Evolutionary conservation across 768 basidiomycete species (phyloP).

Genomic region (Boletus sp.): DNA sequence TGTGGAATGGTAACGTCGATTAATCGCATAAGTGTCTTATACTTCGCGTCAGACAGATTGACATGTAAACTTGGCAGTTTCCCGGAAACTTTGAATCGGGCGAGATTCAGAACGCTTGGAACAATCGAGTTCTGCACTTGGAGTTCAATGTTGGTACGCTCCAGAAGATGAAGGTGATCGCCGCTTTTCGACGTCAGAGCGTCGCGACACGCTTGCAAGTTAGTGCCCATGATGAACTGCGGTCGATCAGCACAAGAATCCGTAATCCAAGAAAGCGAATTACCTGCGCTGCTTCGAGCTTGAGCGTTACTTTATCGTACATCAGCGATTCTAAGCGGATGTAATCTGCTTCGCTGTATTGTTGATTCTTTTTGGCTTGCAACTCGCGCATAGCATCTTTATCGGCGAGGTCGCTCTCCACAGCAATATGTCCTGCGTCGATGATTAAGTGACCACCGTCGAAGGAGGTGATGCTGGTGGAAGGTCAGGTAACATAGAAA

Average conservation of each 20-base stretch:
- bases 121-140: constrained; percentile 92
- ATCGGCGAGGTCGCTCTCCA: constrained; percentile 86
- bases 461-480: constrained; percentile 65
- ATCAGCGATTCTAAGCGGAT: constrained; percentile 83
- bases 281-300: constrained; percentile 89
- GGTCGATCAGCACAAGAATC: constrained; percentile 7
- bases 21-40: constrained; percentile 88
- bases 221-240: constrained; percentile 87
- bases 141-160: constrained; percentile 88
- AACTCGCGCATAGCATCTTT: constrained; percentile 77
- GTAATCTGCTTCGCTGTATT: constrained; percentile 88
- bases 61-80: constrained; percentile 83
- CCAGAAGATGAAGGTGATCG: constrained; percentile 80
- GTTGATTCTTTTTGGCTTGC: constrained; percentile 76
- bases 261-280: neutral
- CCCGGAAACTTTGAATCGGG: constrained; percentile 89
- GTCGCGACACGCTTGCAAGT: constrained; percentile 75
- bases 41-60: constrained; percentile 89
- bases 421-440: constrained; percentile 95
- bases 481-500: constrained; percentile 6
- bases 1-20: constrained; percentile 89
- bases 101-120: constrained; percentile 73
- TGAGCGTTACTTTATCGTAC: constrained; percentile 89
- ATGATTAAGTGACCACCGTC: constrained; percentile 85
- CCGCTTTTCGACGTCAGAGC: constrained; percentile 62